Conservation (phyloP, 805 yeast species). For the Ogataea neopini region DNA sequence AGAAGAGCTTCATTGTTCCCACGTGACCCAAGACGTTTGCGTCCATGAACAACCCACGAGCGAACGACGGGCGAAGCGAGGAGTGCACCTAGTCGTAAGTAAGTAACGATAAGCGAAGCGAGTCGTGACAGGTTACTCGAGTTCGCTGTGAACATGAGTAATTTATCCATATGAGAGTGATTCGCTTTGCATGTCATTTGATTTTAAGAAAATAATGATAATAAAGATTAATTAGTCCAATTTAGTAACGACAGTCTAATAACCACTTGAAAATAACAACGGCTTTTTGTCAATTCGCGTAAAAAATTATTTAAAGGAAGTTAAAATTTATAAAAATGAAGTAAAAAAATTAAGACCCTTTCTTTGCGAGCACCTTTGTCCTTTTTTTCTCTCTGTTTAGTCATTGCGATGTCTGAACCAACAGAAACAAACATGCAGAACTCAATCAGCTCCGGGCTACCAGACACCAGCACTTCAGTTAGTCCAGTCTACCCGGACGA, state of each 20-base stretch:
- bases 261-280: too few relatives aligned
- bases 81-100: too few relatives aligned
- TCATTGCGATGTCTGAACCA: conserved; percentile 5
- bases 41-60: conserved; percentile 53
- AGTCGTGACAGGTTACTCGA: neutral
- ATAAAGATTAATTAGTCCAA: too few relatives aligned
- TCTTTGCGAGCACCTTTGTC: neutral
- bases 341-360: neutral
- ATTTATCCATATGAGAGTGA: neutral
- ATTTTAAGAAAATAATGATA: too few relatives aligned
- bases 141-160: too few relatives aligned
- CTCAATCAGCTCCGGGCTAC: neutral
- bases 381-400: neutral
- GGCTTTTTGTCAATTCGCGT: neutral
- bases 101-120: neutral
- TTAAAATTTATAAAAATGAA: neutral
- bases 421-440: conserved; percentile 1
- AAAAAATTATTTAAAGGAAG: too few relatives aligned
- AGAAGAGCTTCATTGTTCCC: conserved; percentile 99
- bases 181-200: neutral
- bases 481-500: neutral
- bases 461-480: neutral
- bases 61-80: neutral
- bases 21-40: conserved; percentile 93
- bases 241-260: too few relatives aligned